A percentile compares a stretch with the other conserved stretches of the same genome.
Evolutionary conservation across 192 early-diverging fungal genomes (phyloP).

Genomic region (Linnemannia schmuckeri): DNA sequence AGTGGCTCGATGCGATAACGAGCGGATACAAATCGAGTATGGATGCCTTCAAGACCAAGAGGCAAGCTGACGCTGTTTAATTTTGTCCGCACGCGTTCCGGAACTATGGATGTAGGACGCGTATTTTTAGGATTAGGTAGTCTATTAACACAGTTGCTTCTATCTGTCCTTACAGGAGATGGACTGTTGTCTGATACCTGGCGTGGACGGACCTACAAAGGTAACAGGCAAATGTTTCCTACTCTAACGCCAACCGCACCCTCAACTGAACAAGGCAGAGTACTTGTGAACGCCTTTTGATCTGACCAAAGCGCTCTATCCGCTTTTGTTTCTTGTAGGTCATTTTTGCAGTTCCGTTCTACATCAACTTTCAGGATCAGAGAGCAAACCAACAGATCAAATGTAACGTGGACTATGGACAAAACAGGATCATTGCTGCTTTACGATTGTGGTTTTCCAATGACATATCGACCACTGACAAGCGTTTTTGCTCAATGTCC

Average conservation of each 20-base stretch:
- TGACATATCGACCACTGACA: background rate
- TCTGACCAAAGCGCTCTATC: no score
- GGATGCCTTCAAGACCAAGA: slow-evolving; percentile 32
- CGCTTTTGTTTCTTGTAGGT: slow-evolving; percentile 14
- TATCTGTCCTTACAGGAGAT: slow-evolving; percentile 27
- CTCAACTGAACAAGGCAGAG: no score
- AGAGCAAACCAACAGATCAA: slow-evolving; percentile 18
- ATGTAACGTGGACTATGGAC: background rate
- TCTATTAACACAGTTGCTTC: background rate
- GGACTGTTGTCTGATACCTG: slow-evolving; percentile 46
- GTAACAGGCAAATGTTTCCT: slow-evolving; percentile 1
- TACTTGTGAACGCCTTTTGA: no score
- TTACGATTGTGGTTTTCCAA: no score
- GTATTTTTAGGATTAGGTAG: background rate
- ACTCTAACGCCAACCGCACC: background rate
- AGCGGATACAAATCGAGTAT: slow-evolving; percentile 53
- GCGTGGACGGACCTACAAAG: slow-evolving; percentile 43
- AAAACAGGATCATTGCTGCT: background rate
- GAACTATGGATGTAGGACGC: background rate
- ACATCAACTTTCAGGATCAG: slow-evolving; percentile 8
- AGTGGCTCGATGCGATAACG: slow-evolving; percentile 37
- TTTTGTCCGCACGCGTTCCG: background rate
- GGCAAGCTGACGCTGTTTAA: background rate
- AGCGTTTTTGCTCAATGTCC: background rate
- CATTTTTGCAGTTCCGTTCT: slow-evolving; percentile 47